Evolutionary conservation across 73 alveolate genomes (phyloP).

Genomic region (Paramecium bursaria): DNA sequence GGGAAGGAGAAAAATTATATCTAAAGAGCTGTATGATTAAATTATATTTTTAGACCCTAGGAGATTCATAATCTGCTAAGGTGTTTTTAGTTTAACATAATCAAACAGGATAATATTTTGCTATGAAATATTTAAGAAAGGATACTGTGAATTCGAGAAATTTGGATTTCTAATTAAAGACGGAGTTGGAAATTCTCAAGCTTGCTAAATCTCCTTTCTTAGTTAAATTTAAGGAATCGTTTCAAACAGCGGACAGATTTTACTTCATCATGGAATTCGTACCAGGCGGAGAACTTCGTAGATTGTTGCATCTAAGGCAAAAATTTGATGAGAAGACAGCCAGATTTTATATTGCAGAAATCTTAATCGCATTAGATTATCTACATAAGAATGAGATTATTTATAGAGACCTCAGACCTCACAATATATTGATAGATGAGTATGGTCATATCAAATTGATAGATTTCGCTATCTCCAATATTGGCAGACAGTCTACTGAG

Average conservation of each 20-base stretch:
- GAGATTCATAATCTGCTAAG: too few species aligned
- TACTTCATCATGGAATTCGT: slow-evolving; percentile 95
- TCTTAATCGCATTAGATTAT: slow-evolving; percentile 87
- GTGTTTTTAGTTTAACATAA: too few species aligned
- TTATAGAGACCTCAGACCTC: slow-evolving; percentile 97
- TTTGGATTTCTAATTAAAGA: too few species aligned
- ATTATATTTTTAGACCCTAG: too few species aligned
- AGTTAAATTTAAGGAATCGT: slow-evolving; percentile 90
- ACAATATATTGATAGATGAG: slow-evolving; percentile 89
- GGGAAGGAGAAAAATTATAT: too few species aligned
- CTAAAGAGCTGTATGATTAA: too few species aligned
- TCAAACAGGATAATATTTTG: too few species aligned
- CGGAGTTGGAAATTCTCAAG: slow-evolving; percentile 85
- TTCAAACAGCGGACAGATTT: slow-evolving; percentile 87
- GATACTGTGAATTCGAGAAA: too few species aligned
- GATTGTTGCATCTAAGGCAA: slow-evolving; percentile 86
- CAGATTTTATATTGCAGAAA: slow-evolving; percentile 90
- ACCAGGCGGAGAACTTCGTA: slow-evolving; percentile 96
- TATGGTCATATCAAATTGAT: slow-evolving; percentile 96
- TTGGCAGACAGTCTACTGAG: slow-evolving; percentile 77
- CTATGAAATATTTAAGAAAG: too few species aligned
- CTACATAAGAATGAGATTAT: slow-evolving; percentile 90
- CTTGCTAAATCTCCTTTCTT: slow-evolving; percentile 88
- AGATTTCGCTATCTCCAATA: slow-evolving; percentile 91
- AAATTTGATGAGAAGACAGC: slow-evolving; percentile 87